A percentile compares a stretch with the other conserved stretches of the same genome.
Evolutionary conservation across 192 early-diverging fungal species (phyloP).

Genomic region (Lobosporangium transversale): DNA sequence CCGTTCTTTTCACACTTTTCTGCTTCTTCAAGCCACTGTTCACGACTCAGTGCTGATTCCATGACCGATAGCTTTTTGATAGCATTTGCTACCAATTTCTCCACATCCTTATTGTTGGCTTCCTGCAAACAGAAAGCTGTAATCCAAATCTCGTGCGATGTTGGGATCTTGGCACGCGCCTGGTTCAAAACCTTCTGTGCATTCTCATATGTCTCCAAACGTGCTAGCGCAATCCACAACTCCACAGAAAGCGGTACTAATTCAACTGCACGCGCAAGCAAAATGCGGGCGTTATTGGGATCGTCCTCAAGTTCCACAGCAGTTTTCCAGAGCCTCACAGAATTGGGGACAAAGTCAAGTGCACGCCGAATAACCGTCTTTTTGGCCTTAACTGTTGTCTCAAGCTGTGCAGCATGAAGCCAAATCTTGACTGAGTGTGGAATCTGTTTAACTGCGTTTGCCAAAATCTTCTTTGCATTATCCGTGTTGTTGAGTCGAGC

Average conservation of each 20-base stretch:
- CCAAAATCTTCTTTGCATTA: slow-evolving; percentile 91
- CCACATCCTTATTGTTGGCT: slow-evolving; percentile 70
- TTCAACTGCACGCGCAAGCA: slow-evolving; percentile 94
- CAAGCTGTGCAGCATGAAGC: slow-evolving; percentile 87
- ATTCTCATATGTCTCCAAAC: slow-evolving; percentile 88
- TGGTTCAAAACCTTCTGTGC: slow-evolving; percentile 92
- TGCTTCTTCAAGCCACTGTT: slow-evolving; percentile 92
- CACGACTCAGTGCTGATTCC: slow-evolving; percentile 78
- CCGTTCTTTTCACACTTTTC: slow-evolving; percentile 83
- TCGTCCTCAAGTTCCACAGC: slow-evolving; percentile 93
- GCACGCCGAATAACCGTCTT: slow-evolving; percentile 89
- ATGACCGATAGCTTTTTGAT: slow-evolving; percentile 72
- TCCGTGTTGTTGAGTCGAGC: slow-evolving; percentile 87
- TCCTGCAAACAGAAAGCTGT: slow-evolving; percentile 89
- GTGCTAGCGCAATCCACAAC: slow-evolving; percentile 95
- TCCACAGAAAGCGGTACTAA: slow-evolving; percentile 90
- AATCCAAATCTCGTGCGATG: slow-evolving; percentile 95
- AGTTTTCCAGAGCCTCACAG: slow-evolving; percentile 91
- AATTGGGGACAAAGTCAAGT: slow-evolving; percentile 93
- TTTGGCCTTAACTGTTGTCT: slow-evolving; percentile 78
- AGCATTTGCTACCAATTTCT: slow-evolving; percentile 76
- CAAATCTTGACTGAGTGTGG: slow-evolving; percentile 96
- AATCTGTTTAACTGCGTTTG: slow-evolving; percentile 86
- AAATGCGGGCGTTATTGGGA: slow-evolving; percentile 88
- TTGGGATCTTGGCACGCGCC: slow-evolving; percentile 84